phyloP scores from a whole-genome alignment of 1,284 basidiomycete species.

The Cutaneotrichosporon sp. region DNA sequence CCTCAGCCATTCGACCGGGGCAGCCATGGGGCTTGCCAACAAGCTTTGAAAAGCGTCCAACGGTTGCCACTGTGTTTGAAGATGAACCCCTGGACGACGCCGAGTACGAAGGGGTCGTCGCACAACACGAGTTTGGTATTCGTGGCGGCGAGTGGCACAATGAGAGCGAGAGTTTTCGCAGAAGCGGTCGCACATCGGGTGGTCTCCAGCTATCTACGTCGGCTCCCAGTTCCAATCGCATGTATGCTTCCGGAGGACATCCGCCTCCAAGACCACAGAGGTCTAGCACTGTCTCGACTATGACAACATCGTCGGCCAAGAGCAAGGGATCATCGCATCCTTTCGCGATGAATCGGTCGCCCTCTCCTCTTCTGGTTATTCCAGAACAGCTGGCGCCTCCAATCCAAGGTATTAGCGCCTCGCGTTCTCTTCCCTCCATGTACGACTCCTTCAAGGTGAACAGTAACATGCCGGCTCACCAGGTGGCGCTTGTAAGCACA shows the following conservation, averaged over 20 bases:
- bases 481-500: slow-evolving; percentile 37
- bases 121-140: neutral
- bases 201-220: slow-evolving; percentile 1
- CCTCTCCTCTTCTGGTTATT: slow-evolving; percentile 9
- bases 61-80: slow-evolving; percentile 15
- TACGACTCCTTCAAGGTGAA: slow-evolving; percentile 21
- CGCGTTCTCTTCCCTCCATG: slow-evolving; percentile 28
- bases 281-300: slow-evolving; percentile 22
- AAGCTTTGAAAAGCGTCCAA: slow-evolving; percentile 4
- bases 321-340: slow-evolving; percentile 31
- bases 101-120: neutral
- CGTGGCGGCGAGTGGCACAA: neutral
- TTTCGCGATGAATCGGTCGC: slow-evolving; percentile 24
- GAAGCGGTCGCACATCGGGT: neutral
- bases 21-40: neutral
- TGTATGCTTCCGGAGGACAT: neutral
- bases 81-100: slow-evolving; percentile 6
- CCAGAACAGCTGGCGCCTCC: neutral
- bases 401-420: neutral
- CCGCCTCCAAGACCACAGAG: neutral
- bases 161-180: neutral
- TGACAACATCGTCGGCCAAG: neutral
- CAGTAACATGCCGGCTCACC: slow-evolving; percentile 23
- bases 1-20: neutral
- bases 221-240: neutral